Conservation (phyloP, 1,139 yeast genomes). For the Komagataea norvegica region DNA sequence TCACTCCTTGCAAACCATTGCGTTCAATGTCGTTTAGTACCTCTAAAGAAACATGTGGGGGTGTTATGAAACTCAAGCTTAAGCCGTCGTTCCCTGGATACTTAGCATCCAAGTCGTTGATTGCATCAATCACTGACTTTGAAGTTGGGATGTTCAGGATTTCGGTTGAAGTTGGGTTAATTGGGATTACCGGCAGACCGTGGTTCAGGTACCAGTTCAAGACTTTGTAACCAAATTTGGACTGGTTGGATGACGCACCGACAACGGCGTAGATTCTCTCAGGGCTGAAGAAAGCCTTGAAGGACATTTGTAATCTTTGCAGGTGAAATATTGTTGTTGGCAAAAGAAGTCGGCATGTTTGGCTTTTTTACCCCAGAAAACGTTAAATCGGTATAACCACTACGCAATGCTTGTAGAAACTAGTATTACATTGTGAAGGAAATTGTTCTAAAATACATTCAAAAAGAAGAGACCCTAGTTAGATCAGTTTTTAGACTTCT, state of each 20-base stretch:
- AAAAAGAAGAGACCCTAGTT: background rate
- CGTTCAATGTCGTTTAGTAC: constrained; percentile 40
- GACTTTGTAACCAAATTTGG: constrained; percentile 69
- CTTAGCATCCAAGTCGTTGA: constrained; percentile 7
- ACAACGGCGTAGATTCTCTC: constrained; percentile 57
- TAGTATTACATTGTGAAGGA: too few relatives aligned
- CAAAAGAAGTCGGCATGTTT: background rate
- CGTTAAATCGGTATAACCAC: too few relatives aligned
- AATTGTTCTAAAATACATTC: constrained; percentile 2
- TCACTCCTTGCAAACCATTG: constrained; percentile 15
- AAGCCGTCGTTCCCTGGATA: constrained; percentile 36
- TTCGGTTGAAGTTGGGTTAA: constrained; percentile 51
- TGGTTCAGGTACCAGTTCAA: constrained; percentile 62
- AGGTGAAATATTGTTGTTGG: background rate
- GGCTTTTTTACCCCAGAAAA: constrained; percentile 3
- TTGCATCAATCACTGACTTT: constrained; percentile 29
- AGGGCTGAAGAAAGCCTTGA: constrained; percentile 42
- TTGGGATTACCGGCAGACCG: constrained; percentile 56
- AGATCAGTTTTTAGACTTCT: constrained; percentile 21
- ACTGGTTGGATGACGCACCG: constrained; percentile 66
- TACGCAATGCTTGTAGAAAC: too few relatives aligned
- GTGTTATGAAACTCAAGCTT: constrained; percentile 65
- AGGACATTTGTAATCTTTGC: constrained; percentile 7
- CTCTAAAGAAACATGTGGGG: constrained; percentile 53
- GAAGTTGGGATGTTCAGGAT: constrained; percentile 45